These are phyloP conservation scores for Epichloe amarillans DNA, from an alignment of 2,329 filamentous ascomycete species.

Conservation along the genomic window DNA sequence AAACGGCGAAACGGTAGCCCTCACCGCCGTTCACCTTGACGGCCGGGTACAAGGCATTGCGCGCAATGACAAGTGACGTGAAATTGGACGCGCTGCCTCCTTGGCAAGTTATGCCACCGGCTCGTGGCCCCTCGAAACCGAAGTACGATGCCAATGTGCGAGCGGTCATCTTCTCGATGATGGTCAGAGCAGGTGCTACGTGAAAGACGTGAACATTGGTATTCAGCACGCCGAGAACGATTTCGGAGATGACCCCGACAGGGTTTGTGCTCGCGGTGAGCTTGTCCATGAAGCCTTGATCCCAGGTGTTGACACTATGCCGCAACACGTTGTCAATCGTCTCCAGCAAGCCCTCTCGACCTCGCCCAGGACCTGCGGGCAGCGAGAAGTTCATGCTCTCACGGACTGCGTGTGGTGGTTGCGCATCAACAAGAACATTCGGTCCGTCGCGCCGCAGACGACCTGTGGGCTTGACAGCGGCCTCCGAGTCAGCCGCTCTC, in stretches of 20 bases:
- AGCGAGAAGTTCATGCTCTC: constrained; percentile 13
- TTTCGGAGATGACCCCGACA: constrained; percentile 71
- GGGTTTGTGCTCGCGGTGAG: constrained; percentile 83
- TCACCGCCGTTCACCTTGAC: constrained; percentile 64
- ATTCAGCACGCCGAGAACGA: constrained; percentile 74
- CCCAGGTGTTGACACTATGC: constrained; percentile 96
- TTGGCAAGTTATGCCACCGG: constrained; percentile 63
- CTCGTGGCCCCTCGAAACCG: constrained; percentile 55
- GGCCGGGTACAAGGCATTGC: constrained; percentile 68
- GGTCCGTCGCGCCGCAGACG: not conserved
- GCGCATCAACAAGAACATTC: not conserved
- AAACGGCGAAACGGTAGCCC: constrained; percentile 58
- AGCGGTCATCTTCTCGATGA: constrained; percentile 76
- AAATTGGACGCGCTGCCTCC: constrained; percentile 76
- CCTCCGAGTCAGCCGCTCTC: not conserved
- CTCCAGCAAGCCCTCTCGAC: constrained; percentile 60
- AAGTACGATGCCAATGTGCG: constrained; percentile 60
- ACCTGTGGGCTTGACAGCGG: not conserved
- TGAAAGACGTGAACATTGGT: constrained; percentile 91
- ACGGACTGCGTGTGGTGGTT: not conserved
- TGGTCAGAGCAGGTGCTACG: constrained; percentile 73
- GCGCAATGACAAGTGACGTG: constrained; percentile 71
- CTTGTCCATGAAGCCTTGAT: constrained; percentile 92
- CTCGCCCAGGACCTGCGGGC: constrained; percentile 43
- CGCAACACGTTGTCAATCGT: constrained; percentile 57